phyloP scores from a whole-genome alignment of 202 grass and related monocot genomes.

The Schoenoplectus triqueter region DNA sequence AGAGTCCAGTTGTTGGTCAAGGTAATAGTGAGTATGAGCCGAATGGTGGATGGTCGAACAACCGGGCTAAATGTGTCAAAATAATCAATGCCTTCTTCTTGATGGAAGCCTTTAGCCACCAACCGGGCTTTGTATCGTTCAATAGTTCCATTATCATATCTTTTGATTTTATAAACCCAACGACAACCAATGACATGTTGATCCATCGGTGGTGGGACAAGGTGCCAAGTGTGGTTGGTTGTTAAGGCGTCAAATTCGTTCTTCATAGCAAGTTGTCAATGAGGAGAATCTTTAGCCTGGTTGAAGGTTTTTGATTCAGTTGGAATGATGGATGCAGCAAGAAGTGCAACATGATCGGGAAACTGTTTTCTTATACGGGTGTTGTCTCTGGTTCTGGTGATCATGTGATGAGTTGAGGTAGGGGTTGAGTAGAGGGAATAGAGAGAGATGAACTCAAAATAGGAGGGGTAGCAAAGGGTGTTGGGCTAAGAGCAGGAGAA shows the following conservation, averaged over 20 bases:
- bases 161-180: neutral
- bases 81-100: neutral
- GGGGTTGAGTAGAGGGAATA: neutral
- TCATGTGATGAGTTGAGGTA: neutral
- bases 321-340: no score
- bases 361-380: neutral
- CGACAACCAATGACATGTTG: neutral
- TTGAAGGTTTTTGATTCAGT: no score
- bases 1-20: neutral
- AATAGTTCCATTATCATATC: neutral
- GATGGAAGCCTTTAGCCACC: neutral
- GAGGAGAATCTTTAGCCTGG: no score
- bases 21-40: neutral
- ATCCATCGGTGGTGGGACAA: rapidly evolving
- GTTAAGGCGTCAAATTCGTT: neutral
- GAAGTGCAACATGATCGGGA: neutral
- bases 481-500: no score
- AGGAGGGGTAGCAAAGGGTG: no score
- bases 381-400: neutral
- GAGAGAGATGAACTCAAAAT: no score
- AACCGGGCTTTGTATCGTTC: neutral
- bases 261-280: no score
- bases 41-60: neutral
- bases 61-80: neutral
- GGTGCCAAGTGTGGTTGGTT: neutral